Conservation (phyloP, 2,329 filamentous ascomycete genomes). For the Aspergillus pseudoglaucus region DNA sequence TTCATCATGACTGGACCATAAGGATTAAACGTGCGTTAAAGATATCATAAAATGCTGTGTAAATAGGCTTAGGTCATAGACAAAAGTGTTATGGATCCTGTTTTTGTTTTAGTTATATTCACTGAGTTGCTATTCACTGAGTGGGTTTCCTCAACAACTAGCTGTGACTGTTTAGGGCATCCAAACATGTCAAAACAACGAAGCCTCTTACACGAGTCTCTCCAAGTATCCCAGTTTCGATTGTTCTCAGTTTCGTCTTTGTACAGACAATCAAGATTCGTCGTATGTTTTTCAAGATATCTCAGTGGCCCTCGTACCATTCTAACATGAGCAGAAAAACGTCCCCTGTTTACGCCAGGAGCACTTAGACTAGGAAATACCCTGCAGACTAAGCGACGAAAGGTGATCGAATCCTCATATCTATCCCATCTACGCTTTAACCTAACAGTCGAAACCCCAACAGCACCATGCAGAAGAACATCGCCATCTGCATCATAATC, state of each 20-base stretch:
- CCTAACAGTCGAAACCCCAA: background rate
- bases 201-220: background rate
- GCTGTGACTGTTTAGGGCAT: background rate
- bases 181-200: background rate
- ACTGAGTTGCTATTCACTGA: background rate
- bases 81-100: constrained; percentile 13
- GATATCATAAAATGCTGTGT: constrained; percentile 4
- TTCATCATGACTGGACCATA: constrained; percentile 29
- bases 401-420: too few relatives aligned
- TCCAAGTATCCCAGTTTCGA: background rate
- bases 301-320: too few relatives aligned
- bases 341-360: too few relatives aligned
- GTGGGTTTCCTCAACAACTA: background rate
- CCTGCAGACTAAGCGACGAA: too few relatives aligned
- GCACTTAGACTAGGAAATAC: too few relatives aligned
- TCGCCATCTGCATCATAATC: constrained; percentile 10
- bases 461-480: constrained; percentile 12
- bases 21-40: constrained; percentile 21
- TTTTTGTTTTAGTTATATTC: background rate
- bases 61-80: constrained; percentile 9
- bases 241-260: background rate
- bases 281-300: too few relatives aligned
- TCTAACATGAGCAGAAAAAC: too few relatives aligned
- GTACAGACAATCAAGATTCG: too few relatives aligned
- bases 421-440: too few relatives aligned